Evolutionary conservation across 2,329 filamentous ascomycete genomes (phyloP), one percentile per base, ranked within the genome.

Genomic region (Chaetomium sp.): DNA sequence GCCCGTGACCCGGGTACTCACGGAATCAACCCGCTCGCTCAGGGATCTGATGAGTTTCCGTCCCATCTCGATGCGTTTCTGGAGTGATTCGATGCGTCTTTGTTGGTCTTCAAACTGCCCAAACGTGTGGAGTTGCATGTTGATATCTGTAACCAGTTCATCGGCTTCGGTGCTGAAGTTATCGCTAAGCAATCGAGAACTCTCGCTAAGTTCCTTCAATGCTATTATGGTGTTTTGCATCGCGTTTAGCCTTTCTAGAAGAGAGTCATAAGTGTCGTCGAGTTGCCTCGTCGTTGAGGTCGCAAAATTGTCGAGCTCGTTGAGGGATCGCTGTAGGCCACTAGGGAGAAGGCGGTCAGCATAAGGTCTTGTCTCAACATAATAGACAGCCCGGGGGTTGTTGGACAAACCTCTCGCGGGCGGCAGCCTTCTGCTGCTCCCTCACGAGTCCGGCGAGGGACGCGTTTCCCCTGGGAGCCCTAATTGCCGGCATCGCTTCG

Each of bases 231-330:
- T 89, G 61, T 75, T 79, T 53, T 86, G 84, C 40, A 91, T 73
- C 1, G 77, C 69, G 49, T 78, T 79, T 49, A 87, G 77, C 65
- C 86, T 88, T 66, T 89, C 84, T 35, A 90, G 75, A 8, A 91
- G 79, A 0, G 82, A 80, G 61, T 88, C 87, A 71, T 91, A 91
- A 3, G 85, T 85, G 56, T 87, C 81, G 67, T 91, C 87, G 43
- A 92, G 79, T 37, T 79, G 79, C 58, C 79, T 77, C 12, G 84
- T 88, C 32, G 84, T 82, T 27, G 76, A 71, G 54, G 82, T 77
- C 27, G 86, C 86, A 67, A 84, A 78, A 36, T 77, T 72, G 62
- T 78, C 78, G 9, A 91, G 74, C 49, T 79, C 74, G 32, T 69
- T 66, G 0, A 85, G 71, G 4, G 79, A 77, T 54, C 76, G 76